phyloP scores from a whole-genome alignment of 306 rosid genomes.

The Dryas alaskensis region DNA sequence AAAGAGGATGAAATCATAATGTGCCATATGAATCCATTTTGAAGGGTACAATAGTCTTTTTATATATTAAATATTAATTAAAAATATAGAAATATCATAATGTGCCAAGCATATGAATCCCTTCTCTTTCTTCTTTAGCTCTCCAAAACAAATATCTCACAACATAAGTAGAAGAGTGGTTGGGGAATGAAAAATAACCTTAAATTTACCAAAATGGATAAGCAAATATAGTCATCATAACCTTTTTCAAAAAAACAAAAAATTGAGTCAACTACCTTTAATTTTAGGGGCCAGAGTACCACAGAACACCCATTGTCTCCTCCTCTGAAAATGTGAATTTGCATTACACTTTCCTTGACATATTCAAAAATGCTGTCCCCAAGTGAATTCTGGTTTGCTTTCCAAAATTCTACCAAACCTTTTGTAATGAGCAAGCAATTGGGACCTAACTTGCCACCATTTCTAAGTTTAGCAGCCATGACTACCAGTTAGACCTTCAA shows the following conservation, averaged over 20 bases:
- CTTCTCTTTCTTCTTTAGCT: too few relatives aligned
- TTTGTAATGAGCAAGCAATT: not conserved
- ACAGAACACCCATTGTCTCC: not conserved
- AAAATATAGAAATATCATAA: too few relatives aligned
- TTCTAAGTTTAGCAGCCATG: not conserved
- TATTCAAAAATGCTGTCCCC: slow-evolving; percentile 7
- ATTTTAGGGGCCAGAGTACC: not conserved
- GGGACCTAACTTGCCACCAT: not conserved
- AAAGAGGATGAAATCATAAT: too few relatives aligned
- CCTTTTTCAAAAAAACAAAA: not conserved
- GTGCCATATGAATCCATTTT: too few relatives aligned
- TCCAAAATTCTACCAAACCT: not conserved
- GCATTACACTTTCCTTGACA: not conserved
- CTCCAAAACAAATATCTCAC: too few relatives aligned
- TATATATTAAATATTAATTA: too few relatives aligned
- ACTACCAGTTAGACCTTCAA: not conserved
- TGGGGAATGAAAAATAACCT: too few relatives aligned
- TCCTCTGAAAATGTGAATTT: not conserved
- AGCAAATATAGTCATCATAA: too few relatives aligned
- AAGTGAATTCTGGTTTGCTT: not conserved
- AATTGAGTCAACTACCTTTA: not conserved
- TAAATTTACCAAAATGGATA: too few relatives aligned
- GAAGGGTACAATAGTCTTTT: too few relatives aligned
- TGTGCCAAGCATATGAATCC: too few relatives aligned
- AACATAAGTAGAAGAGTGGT: too few relatives aligned